A percentile compares a stretch with the other conserved stretches of the same genome.
Evolutionary conservation across 2,329 filamentous ascomycete genomes (phyloP).

Genomic region (Pseudocercospora eumusae): DNA sequence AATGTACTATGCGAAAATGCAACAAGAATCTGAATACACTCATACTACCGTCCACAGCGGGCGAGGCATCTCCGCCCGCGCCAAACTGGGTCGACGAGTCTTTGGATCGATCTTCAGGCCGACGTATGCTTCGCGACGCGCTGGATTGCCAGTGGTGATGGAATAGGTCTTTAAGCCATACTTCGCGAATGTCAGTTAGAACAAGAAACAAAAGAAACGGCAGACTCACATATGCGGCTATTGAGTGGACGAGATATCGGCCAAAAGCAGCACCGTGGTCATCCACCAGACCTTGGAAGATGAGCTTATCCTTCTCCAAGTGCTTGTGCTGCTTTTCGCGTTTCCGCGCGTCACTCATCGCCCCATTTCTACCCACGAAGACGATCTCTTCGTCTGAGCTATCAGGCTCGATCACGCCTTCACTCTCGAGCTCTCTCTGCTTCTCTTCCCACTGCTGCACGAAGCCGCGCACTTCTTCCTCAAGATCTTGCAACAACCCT

Average conservation of each 20-base stretch:
- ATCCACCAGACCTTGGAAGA: slow-evolving; percentile 77
- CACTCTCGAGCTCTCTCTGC: slow-evolving; percentile 49
- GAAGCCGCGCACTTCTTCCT: slow-evolving; percentile 79
- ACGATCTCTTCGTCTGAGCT: slow-evolving; percentile 84
- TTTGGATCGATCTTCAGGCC: slow-evolving; percentile 60
- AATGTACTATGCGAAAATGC: not conserved
- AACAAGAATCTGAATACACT: slow-evolving; percentile 13
- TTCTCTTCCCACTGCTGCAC: slow-evolving; percentile 62
- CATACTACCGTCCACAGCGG: slow-evolving; percentile 63
- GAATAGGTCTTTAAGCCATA: slow-evolving; percentile 87
- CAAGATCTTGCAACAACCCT: slow-evolving; percentile 77
- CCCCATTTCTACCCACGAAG: slow-evolving; percentile 72
- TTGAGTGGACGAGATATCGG: slow-evolving; percentile 89
- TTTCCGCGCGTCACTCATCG: slow-evolving; percentile 61
- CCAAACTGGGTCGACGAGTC: slow-evolving; percentile 38
- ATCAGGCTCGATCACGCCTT: slow-evolving; percentile 50
- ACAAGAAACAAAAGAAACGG: slow-evolving; percentile 12
- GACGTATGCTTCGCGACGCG: slow-evolving; percentile 79
- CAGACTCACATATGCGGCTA: slow-evolving; percentile 68
- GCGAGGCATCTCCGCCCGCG: slow-evolving; percentile 54
- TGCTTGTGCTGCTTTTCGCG: slow-evolving; percentile 56
- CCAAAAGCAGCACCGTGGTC: slow-evolving; percentile 80
- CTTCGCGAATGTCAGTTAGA: slow-evolving; percentile 17
- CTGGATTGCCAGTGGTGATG: slow-evolving; percentile 69
- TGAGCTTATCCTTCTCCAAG: slow-evolving; percentile 64